Evolutionary conservation across 371 early-diverging fungal genomes (phyloP).

Genomic region (Rhizopus sp.): DNA sequence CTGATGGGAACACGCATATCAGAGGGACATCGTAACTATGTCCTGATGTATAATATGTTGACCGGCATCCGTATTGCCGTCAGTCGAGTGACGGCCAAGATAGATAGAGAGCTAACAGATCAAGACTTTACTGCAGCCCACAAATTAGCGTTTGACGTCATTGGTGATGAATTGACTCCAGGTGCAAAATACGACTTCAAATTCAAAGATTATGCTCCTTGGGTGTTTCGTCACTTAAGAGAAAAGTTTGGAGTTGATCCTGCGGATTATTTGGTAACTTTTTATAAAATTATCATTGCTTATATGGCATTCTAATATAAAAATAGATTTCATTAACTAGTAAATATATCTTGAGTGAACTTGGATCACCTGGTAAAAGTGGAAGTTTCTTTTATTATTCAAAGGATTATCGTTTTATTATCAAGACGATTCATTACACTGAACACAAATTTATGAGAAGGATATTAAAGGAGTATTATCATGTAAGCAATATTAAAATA

Average conservation of each 20-base stretch:
- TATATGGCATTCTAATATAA: not conserved
- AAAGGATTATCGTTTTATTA: slow-evolving; percentile 96
- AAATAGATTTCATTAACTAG: slow-evolving; percentile 86
- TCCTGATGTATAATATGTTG: slow-evolving; percentile 96
- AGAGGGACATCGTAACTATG: slow-evolving; percentile 65
- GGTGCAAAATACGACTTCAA: slow-evolving; percentile 93
- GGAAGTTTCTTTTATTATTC: slow-evolving; percentile 97
- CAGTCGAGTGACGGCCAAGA: slow-evolving; percentile 78
- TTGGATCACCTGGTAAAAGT: slow-evolving; percentile 93
- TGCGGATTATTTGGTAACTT: slow-evolving; percentile 82
- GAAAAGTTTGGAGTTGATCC: slow-evolving; percentile 84
- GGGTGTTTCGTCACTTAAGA: slow-evolving; percentile 87
- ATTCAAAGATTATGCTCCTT: slow-evolving; percentile 96
- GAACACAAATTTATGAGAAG: slow-evolving; percentile 92
- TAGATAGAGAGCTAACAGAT: slow-evolving; percentile 62
- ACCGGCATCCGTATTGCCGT: slow-evolving; percentile 84
- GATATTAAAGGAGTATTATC: slow-evolving; percentile 84
- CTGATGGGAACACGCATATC: slow-evolving; percentile 62
- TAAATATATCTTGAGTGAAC: slow-evolving; percentile 94
- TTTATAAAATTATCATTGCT: not conserved
- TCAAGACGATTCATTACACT: slow-evolving; percentile 94
- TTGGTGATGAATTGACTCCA: slow-evolving; percentile 89
- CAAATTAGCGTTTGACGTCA: slow-evolving; percentile 91
- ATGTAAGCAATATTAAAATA: slow-evolving; percentile 42
- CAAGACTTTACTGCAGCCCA: slow-evolving; percentile 84